Evolutionary conservation across 2,329 filamentous ascomycete species (phyloP).

Genomic region (Dactylellina haptotyla): DNA sequence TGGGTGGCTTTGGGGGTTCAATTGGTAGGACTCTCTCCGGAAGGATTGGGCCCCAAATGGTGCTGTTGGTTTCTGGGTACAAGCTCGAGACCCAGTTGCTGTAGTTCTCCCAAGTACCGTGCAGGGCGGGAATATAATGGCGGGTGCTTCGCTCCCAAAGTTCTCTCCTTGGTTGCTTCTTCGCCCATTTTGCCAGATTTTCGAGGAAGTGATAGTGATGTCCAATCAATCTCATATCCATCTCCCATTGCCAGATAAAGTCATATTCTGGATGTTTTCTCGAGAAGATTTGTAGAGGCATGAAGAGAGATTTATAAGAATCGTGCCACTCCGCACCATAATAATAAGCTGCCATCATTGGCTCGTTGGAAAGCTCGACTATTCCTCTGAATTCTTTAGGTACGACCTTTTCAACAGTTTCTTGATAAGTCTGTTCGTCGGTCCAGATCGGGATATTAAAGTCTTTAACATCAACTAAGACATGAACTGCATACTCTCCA

Average conservation of each 20-base stretch:
- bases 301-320: slow-evolving; percentile 89
- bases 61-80: slow-evolving; percentile 65
- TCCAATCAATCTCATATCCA: slow-evolving; percentile 89
- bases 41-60: slow-evolving; percentile 80
- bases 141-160: slow-evolving; percentile 80
- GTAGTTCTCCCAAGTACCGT: slow-evolving; percentile 84
- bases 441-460: slow-evolving; percentile 78
- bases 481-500: slow-evolving; percentile 85
- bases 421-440: slow-evolving; percentile 74
- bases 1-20: slow-evolving; percentile 78
- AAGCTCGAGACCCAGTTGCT: slow-evolving; percentile 71
- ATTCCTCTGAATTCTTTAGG: slow-evolving; percentile 83
- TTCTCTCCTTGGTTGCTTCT: slow-evolving; percentile 78
- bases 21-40: slow-evolving; percentile 75
- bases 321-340: slow-evolving; percentile 62
- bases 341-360: slow-evolving; percentile 91
- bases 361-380: slow-evolving; percentile 90
- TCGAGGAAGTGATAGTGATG: slow-evolving; percentile 82
- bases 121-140: slow-evolving; percentile 79
- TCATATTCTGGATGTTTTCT: slow-evolving; percentile 87
- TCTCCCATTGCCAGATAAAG: slow-evolving; percentile 95
- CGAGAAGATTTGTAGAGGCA: slow-evolving; percentile 94
- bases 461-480: slow-evolving; percentile 86
- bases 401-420: slow-evolving; percentile 74
- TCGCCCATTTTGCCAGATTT: slow-evolving; percentile 76